phyloP scores from a whole-genome alignment of 495 filamentous ascomycete species.

The Thermochaetoides thermophila region DNA sequence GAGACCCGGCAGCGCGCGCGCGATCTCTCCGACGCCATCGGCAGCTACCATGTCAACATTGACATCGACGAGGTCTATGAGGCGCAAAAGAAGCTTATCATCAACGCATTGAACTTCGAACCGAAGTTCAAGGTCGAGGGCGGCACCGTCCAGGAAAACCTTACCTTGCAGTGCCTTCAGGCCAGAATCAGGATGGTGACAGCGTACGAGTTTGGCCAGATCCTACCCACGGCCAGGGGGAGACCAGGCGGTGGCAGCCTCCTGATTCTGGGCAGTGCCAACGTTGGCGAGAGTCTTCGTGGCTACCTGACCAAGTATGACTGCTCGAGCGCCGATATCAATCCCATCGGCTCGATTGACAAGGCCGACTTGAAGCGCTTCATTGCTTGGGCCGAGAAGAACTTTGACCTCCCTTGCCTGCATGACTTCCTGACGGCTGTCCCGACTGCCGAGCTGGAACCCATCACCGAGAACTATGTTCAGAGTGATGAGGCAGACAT shows the following conservation, averaged over 20 bases:
- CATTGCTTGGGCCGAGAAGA: slow-evolving; percentile 46
- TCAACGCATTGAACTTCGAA: slow-evolving; percentile 22
- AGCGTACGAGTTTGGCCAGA: slow-evolving; percentile 39
- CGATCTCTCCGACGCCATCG: slow-evolving; percentile 52
- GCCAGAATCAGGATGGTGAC: slow-evolving; percentile 70
- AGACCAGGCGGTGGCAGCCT: slow-evolving; percentile 29
- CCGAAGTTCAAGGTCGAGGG: slow-evolving; percentile 42
- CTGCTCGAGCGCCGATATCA: slow-evolving; percentile 23
- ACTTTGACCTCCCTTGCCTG: slow-evolving; percentile 59
- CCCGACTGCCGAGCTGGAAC: slow-evolving; percentile 77
- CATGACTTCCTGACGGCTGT: slow-evolving; percentile 60
- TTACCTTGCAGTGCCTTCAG: slow-evolving; percentile 72
- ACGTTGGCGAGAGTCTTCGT: slow-evolving; percentile 38
- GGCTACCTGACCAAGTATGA: slow-evolving; percentile 40
- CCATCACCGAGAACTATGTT: slow-evolving; percentile 52
- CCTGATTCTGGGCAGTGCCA: slow-evolving; percentile 29
- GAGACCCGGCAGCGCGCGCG: slow-evolving; percentile 63
- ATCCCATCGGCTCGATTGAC: slow-evolving; percentile 58
- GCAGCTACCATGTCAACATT: slow-evolving; percentile 57
- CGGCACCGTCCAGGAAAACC: slow-evolving; percentile 18
- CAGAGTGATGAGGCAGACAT: slow-evolving; percentile 45
- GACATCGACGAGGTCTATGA: slow-evolving; percentile 54
- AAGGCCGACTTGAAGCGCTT: slow-evolving; percentile 67
- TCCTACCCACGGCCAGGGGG: slow-evolving; percentile 32
- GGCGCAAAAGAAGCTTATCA: slow-evolving; percentile 22